phyloP scores from a whole-genome alignment of 192 early-diverging fungal species.

The Martensiomyces pterosporus region DNA sequence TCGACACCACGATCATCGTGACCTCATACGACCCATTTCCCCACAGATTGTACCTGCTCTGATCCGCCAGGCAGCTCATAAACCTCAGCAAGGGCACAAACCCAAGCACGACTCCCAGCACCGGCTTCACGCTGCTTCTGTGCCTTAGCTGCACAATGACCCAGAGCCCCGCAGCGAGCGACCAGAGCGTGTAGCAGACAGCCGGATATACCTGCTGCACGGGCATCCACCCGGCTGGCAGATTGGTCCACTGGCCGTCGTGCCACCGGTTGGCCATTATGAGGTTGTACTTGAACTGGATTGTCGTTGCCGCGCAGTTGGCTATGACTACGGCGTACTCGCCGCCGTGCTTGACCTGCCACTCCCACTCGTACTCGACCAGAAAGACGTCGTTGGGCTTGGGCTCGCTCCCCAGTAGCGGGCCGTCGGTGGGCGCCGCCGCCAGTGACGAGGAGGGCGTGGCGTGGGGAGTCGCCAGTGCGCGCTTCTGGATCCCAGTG shows the following conservation, averaged over 20 bases:
- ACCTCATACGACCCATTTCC: slow-evolving; percentile 34
- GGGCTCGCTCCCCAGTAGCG: slow-evolving; percentile 25
- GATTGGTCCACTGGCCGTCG: slow-evolving; percentile 41
- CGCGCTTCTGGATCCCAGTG: slow-evolving; percentile 22
- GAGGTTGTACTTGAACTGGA: slow-evolving; percentile 51
- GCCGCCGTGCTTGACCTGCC: slow-evolving; percentile 35
- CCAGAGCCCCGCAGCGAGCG: slow-evolving; percentile 19
- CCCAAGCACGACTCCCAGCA: slow-evolving; percentile 15
- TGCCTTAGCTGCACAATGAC: slow-evolving; percentile 1
- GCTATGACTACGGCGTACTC: slow-evolving; percentile 48
- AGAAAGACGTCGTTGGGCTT: slow-evolving; percentile 42
- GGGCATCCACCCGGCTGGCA: slow-evolving; percentile 47
- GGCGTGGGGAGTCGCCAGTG: not conserved
- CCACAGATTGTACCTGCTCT: slow-evolving; percentile 33
- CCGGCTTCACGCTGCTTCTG: slow-evolving; percentile 8
- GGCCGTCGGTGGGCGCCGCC: not conserved
- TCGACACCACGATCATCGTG: slow-evolving; percentile 37
- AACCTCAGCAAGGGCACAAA: slow-evolving; percentile 33
- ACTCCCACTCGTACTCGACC: slow-evolving; percentile 49
- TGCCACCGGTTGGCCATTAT: slow-evolving; percentile 46
- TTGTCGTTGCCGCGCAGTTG: slow-evolving; percentile 42
- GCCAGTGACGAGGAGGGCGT: not conserved
- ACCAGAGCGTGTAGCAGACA: slow-evolving; percentile 32
- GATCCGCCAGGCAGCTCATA: slow-evolving; percentile 38
- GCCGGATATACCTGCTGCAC: slow-evolving; percentile 34